These are phyloP conservation scores for Lactarius pseudohatsudake DNA, from an alignment of 768 basidiomycete species.

Conservation along the genomic window DNA sequence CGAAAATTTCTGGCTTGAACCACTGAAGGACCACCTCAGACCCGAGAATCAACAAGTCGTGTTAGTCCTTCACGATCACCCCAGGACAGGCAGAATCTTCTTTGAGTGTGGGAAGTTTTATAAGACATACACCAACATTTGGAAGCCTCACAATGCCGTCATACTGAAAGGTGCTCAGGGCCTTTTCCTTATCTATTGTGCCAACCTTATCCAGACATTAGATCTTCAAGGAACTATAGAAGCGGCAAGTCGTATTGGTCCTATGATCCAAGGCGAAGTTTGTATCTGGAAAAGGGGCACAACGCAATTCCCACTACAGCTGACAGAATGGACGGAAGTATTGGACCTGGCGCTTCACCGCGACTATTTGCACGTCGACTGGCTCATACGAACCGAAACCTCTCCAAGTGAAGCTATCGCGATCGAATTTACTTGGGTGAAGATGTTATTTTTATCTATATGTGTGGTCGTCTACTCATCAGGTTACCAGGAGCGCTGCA, in stretches of 20 bases:
- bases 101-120: conserved; percentile 21
- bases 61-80: conserved; percentile 14
- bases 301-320: background rate
- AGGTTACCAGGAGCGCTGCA: conserved; percentile 16
- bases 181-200: background rate
- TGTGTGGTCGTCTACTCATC: background rate
- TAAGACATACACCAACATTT: conserved; percentile 21
- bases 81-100: conserved; percentile 20
- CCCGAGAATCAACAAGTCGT: conserved; percentile 15
- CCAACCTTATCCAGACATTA: conserved; percentile 8
- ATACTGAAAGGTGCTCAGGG: conserved; percentile 15
- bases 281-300: conserved; percentile 24
- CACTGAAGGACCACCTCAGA: conserved; percentile 24
- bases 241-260: conserved; percentile 10
- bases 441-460: background rate
- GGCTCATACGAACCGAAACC: conserved; percentile 25
- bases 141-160: conserved; percentile 15
- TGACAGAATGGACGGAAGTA: conserved; percentile 20
- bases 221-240: conserved; percentile 23
- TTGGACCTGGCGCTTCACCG: conserved; percentile 13
- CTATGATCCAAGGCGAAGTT: conserved; percentile 15
- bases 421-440: conserved; percentile 26
- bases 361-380: conserved; percentile 18
- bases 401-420: conserved; percentile 17
- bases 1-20: conserved; percentile 18